Conservation (phyloP, 352 stramenopile genomes). For the Sclerospora graminicola region DNA sequence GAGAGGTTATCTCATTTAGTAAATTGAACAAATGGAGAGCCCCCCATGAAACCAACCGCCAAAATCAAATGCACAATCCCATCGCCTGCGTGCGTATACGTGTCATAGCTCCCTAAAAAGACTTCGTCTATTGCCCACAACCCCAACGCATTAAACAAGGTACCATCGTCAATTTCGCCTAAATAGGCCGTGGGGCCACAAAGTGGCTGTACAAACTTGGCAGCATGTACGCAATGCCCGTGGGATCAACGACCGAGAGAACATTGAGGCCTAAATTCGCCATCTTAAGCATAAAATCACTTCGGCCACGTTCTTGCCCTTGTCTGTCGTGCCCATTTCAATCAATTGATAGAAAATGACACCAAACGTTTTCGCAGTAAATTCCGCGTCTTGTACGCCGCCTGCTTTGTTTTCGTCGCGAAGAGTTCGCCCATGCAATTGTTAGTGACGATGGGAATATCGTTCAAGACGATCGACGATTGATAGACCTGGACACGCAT, state of each 20-base stretch:
- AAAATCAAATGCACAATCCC: conserved; percentile 21
- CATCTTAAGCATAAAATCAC: conserved; percentile 25
- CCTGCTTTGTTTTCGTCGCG: conserved; percentile 2
- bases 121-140: conserved; percentile 19
- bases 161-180: conserved; percentile 33
- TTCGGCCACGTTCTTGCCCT: conserved; percentile 11
- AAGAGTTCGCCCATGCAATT: conserved; percentile 18
- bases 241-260: conserved; percentile 27
- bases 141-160: conserved; percentile 23
- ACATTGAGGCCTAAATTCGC: conserved; percentile 19
- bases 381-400: conserved; percentile 16
- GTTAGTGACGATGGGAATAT: conserved; percentile 23
- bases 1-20: no score
- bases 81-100: conserved; percentile 16
- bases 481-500: conserved; percentile 18
- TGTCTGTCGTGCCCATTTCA: conserved; percentile 16
- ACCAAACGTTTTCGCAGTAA: conserved; percentile 18
- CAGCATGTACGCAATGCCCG: conserved; percentile 31
- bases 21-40: no score
- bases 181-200: conserved; percentile 33
- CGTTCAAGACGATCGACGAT: conserved; percentile 19
- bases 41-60: no score
- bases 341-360: conserved; percentile 22
- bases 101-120: conserved; percentile 25
- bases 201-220: conserved; percentile 41